Conservation (phyloP, 2,329 filamentous ascomycete species). For the Epichloe sylvatica region DNA sequence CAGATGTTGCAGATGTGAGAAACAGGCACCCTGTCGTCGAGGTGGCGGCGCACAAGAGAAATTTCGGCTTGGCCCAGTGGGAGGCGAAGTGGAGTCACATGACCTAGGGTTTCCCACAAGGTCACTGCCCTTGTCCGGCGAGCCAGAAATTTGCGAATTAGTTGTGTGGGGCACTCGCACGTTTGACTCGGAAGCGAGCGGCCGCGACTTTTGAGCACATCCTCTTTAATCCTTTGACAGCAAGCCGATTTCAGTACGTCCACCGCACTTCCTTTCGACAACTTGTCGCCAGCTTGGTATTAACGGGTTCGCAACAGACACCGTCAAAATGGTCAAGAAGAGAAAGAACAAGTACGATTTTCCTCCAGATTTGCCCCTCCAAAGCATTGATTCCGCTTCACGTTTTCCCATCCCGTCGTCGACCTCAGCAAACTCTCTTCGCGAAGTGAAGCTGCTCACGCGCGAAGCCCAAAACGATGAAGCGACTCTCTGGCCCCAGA, state of each 20-base stretch:
- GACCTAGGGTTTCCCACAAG: constrained; percentile 14
- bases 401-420: constrained; percentile 1
- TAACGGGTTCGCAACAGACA: constrained; percentile 30
- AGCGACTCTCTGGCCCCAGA: constrained; percentile 1
- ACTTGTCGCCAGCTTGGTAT: constrained; percentile 14
- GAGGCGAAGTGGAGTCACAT: constrained; percentile 10
- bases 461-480: background rate
- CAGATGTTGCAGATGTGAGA: constrained; percentile 33
- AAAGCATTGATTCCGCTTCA: background rate
- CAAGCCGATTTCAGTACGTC: background rate
- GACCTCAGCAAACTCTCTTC: background rate
- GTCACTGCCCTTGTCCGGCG: constrained; percentile 10
- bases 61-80: constrained; percentile 12
- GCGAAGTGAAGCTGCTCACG: constrained; percentile 7
- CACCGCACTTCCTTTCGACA: constrained; percentile 12
- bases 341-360: constrained; percentile 50
- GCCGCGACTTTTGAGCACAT: constrained; percentile 6
- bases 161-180: constrained; percentile 6
- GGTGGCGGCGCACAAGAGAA: constrained; percentile 17
- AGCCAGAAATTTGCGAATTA: constrained; percentile 3
- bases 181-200: constrained; percentile 5
- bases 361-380: background rate
- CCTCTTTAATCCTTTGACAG: constrained; percentile 1
- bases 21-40: constrained; percentile 10
- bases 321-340: constrained; percentile 58